Base-by-base conservation (phyloP, 352 stramenopile genomes). In the Phytopythium cucurbitacearum region DNA sequence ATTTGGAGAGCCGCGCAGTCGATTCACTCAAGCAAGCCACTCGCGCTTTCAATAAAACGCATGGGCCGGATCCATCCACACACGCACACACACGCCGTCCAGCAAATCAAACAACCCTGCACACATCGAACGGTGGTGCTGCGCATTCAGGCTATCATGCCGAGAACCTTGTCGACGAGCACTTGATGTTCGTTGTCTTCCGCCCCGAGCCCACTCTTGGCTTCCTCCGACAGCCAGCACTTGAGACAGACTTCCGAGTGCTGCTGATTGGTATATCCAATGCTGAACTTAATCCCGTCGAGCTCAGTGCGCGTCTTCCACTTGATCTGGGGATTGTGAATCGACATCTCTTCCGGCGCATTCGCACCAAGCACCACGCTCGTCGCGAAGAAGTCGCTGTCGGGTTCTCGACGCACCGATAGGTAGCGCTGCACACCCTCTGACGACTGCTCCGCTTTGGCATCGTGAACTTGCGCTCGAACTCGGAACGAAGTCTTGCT, bases 161-260 rank as follows among this genome's bases (percentile, higher is more conserved):
- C 48, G 48, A 76, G 47, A 9, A 60, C 55, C 49, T 69, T 76
- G 13, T 65, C 43, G 13, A 76, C 4, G 41, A 73, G 16, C 13
- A 66, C 43, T 21, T 64, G 57, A 39, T 51, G 50, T 28, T 68
- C 61, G 35, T 68, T 73, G 36, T 60, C 61, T 40, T 66, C 49
- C 5, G 7, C 12, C 3, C 39, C n/a, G 32, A 71, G 42, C 15
- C 57, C 62, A 10, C 53, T 43, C 37, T 64, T 70, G 40, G 62
- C 58, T 10, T 28, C 15, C 10, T 15, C 50, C 1, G 42, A 10
- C 39, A 77, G 60, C 5, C 52, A 51, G 33, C 62, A 74, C 28
- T 74, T 59, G 12, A 77, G 56, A 54, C 68, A 61, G 44, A 77
- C 69, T 10, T 74, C 56, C n/a, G 59, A 57, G 10, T 62, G 56